Evolutionary conservation across 2,329 filamentous ascomycete genomes (phyloP), one percentile per base, ranked within the genome.

Genomic region (Penicillium italicum): DNA sequence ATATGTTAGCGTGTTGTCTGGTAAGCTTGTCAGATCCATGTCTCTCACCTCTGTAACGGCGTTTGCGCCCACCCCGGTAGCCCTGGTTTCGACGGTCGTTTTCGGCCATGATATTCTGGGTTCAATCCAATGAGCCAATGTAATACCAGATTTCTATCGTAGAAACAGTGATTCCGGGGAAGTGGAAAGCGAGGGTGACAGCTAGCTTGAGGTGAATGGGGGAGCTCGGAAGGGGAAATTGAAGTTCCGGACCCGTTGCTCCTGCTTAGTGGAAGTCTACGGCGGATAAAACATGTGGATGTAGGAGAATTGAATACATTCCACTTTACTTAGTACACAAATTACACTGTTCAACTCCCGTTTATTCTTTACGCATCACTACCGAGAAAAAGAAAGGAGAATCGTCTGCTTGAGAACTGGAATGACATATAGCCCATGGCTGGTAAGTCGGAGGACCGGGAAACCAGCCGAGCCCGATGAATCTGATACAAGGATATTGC

Each of bases 1-100:
- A 34, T 53, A 51, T 50, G 61, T 78, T 65, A 76, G 66, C 56
- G 55, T 20, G 50, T 20, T 46, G 56, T 31, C 38, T 16, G 45
- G 45, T 43, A 49, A 57, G 54, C 49, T 48, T 42, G 26, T 31
- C 36, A 28, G 28, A 40, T 41, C 8, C 48, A 46, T 50, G 16
- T 56, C 20, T 56, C 56, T 60, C 72, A 92, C 91, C 91, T 89
- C 89, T 82, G 70, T 86, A 88, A 70, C 91, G 84, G 67, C 88
- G 82, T 77, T 95, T 96, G 72, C 88, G 85, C 63, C 72, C 72
- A 66, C 69, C 69, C 56, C 71, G 79, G 68, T 81, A 75, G 58
- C 82, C 78, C 56, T 82, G 77, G 56, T 79, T 72, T 55, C 81
- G 81, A 70, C 86, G 74, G 60, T 82, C 80, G 66, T 80, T 78